Evolutionary conservation across 1,284 basidiomycete genomes (phyloP), one percentile per base, ranked within the genome.

Genomic region (Moesziomyces sp.): DNA sequence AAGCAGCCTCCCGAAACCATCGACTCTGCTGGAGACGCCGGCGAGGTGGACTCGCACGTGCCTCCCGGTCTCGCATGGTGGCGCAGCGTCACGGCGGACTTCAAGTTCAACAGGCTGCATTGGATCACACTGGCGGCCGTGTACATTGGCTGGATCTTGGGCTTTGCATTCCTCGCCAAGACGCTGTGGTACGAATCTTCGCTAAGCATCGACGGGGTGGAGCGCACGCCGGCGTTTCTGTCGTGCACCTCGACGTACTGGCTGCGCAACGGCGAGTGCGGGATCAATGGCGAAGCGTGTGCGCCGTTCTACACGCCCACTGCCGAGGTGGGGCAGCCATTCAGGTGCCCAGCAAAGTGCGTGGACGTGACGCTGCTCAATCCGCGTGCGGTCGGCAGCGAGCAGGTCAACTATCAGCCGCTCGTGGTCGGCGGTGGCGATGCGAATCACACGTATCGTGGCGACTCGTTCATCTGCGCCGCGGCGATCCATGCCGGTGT

Each of bases 391-490:
- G 87, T 95, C n/a, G 93, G 93, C 28, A 83, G 88, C 60, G 84
- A 89, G 56, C 86, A 90, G 66, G 86, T 90, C 42, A 88, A 88
- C 43, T 92, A 89, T 74, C 87, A 89, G 21, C 91, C 93, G 7
- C 86, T 94, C 23, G 87, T 95, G 51, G 91, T 95, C 1, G 93
- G 93, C 10, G 93, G 93, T 16, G 92, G 91, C 5, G 67, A 73
- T 46, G 57, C 46, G 1, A 46, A 54, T 7, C 30, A 54, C 10
- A 70, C 71, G 3, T 94, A 94, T 78, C 87, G 93, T 76, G 92
- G 89, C 1, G 93, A 95, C 82, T 90, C 88, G 52, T 95, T 94
- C 82, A 88, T 94, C 38, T 95, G 93, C 82, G 89, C 92, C 40
- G 90, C 93, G 45, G 93, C 93, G n/a, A 87, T 91, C 38, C 68